phyloP scores from a whole-genome alignment of 2,329 filamentous ascomycete genomes.

The Claviceps arundinis region DNA sequence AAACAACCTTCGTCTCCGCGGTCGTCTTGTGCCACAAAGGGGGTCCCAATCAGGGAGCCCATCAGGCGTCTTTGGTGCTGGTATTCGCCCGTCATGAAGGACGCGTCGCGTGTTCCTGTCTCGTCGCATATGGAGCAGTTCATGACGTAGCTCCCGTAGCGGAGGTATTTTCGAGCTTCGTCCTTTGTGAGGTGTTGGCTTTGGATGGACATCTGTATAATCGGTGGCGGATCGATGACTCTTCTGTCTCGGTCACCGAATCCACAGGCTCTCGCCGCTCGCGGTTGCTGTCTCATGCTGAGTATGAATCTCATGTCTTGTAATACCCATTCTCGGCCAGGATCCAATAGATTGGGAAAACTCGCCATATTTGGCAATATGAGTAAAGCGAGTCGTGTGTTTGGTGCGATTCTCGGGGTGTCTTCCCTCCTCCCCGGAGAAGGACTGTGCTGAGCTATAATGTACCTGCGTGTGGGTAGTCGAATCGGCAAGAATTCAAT shows the following conservation, averaged over 20 bases:
- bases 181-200: conserved; percentile 40
- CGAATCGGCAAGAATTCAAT: not conserved
- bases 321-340: conserved; percentile 9
- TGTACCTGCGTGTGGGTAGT: not conserved
- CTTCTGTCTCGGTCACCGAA: conserved; percentile 72
- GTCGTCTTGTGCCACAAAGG: conserved; percentile 66
- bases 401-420: not conserved
- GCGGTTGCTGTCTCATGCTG: conserved; percentile 60
- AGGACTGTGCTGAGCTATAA: not conserved
- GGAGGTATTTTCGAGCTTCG: conserved; percentile 37
- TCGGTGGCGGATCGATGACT: conserved; percentile 73
- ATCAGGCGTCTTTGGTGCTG: conserved; percentile 63
- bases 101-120: conserved; percentile 52
- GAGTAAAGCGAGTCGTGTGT: not conserved
- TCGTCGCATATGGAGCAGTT: conserved; percentile 67
- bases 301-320: conserved; percentile 17
- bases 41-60: conserved; percentile 65
- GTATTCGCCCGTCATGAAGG: conserved; percentile 57
- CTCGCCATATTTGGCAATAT: not conserved
- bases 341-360: conserved; percentile 16
- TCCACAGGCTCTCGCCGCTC: conserved; percentile 66
- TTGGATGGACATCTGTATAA: conserved; percentile 58
- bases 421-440: too few relatives aligned
- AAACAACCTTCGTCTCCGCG: conserved; percentile 62
- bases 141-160: conserved; percentile 55